A percentile compares a stretch with the other conserved stretches of the same genome.
Evolutionary conservation across 1,139 yeast species (phyloP).

Genomic region (Saccharomycopsis crataegensis): DNA sequence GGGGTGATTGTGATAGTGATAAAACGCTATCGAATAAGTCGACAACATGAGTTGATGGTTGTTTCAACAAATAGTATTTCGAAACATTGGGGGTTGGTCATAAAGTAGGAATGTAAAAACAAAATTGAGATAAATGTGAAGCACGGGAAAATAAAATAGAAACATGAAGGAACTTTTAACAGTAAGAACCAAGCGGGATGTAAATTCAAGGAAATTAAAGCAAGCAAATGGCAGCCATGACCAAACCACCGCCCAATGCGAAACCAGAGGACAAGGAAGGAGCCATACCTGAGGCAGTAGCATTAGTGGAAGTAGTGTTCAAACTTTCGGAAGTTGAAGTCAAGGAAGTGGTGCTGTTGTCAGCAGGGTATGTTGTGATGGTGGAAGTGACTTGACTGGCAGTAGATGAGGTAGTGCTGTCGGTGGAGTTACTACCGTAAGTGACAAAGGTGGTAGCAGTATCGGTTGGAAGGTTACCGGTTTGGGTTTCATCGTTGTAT

Average conservation of each 20-base stretch:
- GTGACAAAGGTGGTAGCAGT: conserved; percentile 10
- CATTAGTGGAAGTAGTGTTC: background rate
- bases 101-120: too few relatives aligned
- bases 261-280: background rate
- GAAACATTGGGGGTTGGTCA: too few relatives aligned
- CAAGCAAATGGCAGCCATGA: conserved; percentile 3
- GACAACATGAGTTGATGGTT: too few relatives aligned
- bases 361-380: background rate
- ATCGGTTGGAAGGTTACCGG: background rate
- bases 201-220: background rate
- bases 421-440: conserved; percentile 3
- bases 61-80: too few relatives aligned
- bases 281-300: conserved; percentile 8
- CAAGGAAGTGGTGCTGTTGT: background rate
- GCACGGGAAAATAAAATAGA: background rate
- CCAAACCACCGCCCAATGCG: conserved; percentile 2
- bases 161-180: background rate
- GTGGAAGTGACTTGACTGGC: background rate
- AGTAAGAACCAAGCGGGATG: background rate
- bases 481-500: background rate
- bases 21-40: too few relatives aligned
- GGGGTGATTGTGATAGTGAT: too few relatives aligned
- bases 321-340: background rate
- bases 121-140: too few relatives aligned
- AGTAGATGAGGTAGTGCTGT: background rate